Percentiles rank a stretch among this genome's conserved stretches.
phyloP scores from a whole-genome alignment of 1,139 yeast species.

The Geotrichum carabidarum region DNA sequence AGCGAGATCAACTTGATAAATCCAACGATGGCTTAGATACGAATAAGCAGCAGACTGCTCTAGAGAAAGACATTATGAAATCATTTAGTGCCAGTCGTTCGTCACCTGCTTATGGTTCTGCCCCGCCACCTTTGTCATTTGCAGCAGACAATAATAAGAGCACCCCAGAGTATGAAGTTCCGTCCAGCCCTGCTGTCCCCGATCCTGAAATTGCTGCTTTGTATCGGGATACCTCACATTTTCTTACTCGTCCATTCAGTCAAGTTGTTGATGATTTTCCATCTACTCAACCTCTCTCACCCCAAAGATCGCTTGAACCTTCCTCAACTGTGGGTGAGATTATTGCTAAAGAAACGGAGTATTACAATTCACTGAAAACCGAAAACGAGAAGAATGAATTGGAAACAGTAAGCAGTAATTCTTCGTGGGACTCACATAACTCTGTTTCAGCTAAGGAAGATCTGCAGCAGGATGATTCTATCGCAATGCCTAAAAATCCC shows the following conservation, averaged over 20 bases:
- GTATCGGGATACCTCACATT: conserved; percentile 32
- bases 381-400: neutral
- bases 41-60: conserved; percentile 4
- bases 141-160: neutral
- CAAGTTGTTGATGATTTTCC: conserved; percentile 21
- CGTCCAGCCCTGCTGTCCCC: conserved; percentile 16
- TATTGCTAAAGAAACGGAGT: neutral
- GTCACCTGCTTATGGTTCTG: neutral
- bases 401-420: neutral
- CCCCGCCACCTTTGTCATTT: neutral
- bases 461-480: neutral
- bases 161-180: conserved; percentile 1
- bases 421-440: conserved; percentile 14
- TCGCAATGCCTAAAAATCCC: conserved; percentile 9
- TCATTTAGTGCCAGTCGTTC: conserved; percentile 7
- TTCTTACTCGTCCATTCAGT: conserved; percentile 32
- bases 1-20: no score
- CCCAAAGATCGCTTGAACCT: conserved; percentile 12
- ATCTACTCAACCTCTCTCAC: conserved; percentile 6
- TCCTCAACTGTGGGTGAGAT: neutral
- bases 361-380: neutral
- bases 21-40: neutral
- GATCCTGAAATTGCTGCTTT: conserved; percentile 34
- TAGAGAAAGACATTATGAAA: conserved; percentile 16
- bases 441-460: neutral